A percentile compares a stretch with the other conserved stretches of the same genome.
Evolutionary conservation across 2,329 filamentous ascomycete genomes (phyloP).

Genomic region (Colletotrichum falcatum): DNA sequence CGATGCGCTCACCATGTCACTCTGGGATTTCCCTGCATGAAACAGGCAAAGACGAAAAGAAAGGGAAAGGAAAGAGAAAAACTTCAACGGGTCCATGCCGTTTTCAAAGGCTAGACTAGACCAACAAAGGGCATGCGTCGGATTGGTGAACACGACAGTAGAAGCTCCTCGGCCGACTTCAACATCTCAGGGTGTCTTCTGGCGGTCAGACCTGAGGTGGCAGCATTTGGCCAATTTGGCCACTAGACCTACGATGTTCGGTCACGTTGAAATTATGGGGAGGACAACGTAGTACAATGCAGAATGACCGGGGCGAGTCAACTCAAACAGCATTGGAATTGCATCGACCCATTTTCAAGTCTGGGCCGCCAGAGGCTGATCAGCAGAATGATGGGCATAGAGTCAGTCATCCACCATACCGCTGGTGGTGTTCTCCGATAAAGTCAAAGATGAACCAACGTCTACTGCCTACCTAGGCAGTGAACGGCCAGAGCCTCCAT

Average conservation of each 20-base stretch:
- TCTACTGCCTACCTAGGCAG: background rate
- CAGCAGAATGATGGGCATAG: constrained; percentile 13
- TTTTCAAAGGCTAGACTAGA: background rate
- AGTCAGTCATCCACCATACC: constrained; percentile 21
- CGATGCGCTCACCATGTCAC: background rate
- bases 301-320: constrained; percentile 5
- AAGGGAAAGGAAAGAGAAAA: background rate
- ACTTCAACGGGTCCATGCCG: background rate
- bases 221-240: constrained; percentile 12
- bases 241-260: constrained; percentile 3
- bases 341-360: constrained; percentile 3
- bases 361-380: background rate
- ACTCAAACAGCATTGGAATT: constrained; percentile 14
- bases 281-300: constrained; percentile 27
- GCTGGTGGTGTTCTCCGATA: background rate
- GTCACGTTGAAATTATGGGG: constrained; percentile 38
- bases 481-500: background rate
- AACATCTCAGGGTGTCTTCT: constrained; percentile 11
- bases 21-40: constrained; percentile 13
- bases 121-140: background rate
- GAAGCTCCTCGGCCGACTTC: constrained; percentile 9
- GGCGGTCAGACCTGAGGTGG: constrained; percentile 39
- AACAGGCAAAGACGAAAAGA: constrained; percentile 1
- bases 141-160: background rate
- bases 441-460: background rate